Base-by-base conservation (phyloP, 2,329 filamentous ascomycete genomes). In the Nothophaeocryptopus gaeumannii region DNA sequence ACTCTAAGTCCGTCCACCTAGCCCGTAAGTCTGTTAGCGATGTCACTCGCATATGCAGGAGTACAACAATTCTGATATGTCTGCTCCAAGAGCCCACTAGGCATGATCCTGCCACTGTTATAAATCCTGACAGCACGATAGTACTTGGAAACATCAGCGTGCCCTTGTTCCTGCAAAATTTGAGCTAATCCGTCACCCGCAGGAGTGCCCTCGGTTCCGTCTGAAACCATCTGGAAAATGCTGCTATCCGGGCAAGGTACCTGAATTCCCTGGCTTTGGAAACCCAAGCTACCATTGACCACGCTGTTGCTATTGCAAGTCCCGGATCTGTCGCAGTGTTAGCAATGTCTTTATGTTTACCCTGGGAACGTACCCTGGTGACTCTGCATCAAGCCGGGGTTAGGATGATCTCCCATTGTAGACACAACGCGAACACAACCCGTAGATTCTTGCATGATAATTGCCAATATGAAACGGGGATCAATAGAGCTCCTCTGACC, bases 361-460 rank as follows among this genome's bases (percentile, higher is more conserved):
- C 2, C 13, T 12, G 4, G n/a, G 15, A 29, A 39, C 33, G 29
- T 35, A 51, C 45, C 72, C 73, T 36, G 70, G 58, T 72, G 72
- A 11, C 63, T 64, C 60, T 78, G 74, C 67, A 77, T 73, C n/a
- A 78, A 54, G 2, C 74, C 74, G 1, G 59, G 52, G 55, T 76
- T 77, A 30, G 54, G 52, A 45, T 71, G 66, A 31, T 63, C 63
- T 55, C 69, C 70, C 41, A 62, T 56, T 2, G 74, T 74, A 1
- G 72, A 74, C 12, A 67, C 67, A 36, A 69, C 74, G 43, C 73
- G 70, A 2, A 75, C 71, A 53, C 74, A 77, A 43, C 74, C 74
- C 47, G 70, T 70, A 32, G 68, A 71, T 57, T 77, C 74, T 58
- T 77, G 74, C 60, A 76, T 67, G 31, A 75, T 60, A 39, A 73